Evolutionary conservation across 2,329 filamentous ascomycete species (phyloP), one percentile per base, ranked within the genome.

Genomic region (Neurospora sp.): DNA sequence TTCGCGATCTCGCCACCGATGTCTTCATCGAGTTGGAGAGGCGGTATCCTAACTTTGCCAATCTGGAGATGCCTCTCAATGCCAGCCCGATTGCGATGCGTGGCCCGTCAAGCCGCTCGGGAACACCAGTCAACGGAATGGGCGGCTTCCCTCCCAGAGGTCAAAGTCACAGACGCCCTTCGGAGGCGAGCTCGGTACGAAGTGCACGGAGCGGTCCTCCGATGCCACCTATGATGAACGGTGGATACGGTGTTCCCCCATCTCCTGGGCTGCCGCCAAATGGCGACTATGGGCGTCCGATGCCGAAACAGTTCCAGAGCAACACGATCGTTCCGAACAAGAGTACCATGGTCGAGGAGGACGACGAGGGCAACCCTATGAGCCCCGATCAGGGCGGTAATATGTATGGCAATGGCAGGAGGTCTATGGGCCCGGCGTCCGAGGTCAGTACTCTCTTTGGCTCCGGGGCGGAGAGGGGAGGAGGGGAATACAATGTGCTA

Each of bases 261-360:
- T 90, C 88, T 11, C 88, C 88, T 8, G 84, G 85, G 68, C 72
- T 87, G 67, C 83, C 83, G 6, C 52, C 52, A 6, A 85, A 85
- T 66, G 88, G 89, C 75, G 89, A 91, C 68, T 91, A 89, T 73
- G 90, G 91, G 57, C 86, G 92, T 66, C 94, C 94, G 4, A 87
- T 92, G 74, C 91, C 92, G 17, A 97, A 96, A 78, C 93, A 93
- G 43, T 93, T 97, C 74, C 94, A 97, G 78, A 95, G 91, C 78
- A 98, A 97, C 78, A 98, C 93, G 0, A 97, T 98, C 76, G 91
- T 98, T 46, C 96, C 96, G 0, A 98, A 97, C 78, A 99, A 98
- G 82, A 97, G 95, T 76, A 97, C 92, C 0, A 94, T 98, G 90
- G 89, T 98, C 1, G 96, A 99, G 79, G 96, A 98, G 78, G 94